Conservation (phyloP, 2,329 filamentous ascomycete genomes). For the Fusarium brevicatenulatum region DNA sequence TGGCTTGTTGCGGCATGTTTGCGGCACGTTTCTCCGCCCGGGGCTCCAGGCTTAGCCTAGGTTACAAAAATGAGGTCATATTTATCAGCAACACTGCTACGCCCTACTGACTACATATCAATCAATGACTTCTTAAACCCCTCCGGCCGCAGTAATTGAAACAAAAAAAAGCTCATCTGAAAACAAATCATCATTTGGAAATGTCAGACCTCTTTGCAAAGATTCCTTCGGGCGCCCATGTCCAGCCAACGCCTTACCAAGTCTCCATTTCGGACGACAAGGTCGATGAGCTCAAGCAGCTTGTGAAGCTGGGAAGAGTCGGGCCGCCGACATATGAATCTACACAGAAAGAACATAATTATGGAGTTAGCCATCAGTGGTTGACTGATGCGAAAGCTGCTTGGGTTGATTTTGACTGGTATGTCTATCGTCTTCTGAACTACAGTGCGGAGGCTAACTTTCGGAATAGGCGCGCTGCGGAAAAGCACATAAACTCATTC, state of each 20-base stretch:
- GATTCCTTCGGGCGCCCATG: not conserved
- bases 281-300: constrained; percentile 1
- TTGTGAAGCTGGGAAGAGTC: constrained; percentile 9
- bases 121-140: not conserved
- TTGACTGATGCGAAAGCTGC: not conserved
- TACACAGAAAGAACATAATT: not conserved
- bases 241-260: not conserved
- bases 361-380: not conserved
- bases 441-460: not conserved
- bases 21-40: not conserved
- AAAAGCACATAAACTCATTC: constrained; percentile 4
- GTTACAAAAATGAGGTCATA: not conserved
- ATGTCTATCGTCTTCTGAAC: rapidly evolving
- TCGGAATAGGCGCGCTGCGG: not conserved
- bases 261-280: not conserved
- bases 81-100: not conserved
- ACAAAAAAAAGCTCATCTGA: no score
- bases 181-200: rapidly evolving
- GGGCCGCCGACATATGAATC: not conserved
- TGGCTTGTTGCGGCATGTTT: not conserved
- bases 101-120: not conserved
- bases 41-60: not conserved
- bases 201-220: not conserved
- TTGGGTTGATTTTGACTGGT: constrained; percentile 17
- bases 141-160: no score